A percentile compares a stretch with the other conserved stretches of the same genome.
Evolutionary conservation across 2,329 filamentous ascomycete species (phyloP).

Genomic region (Chalaropsis thielavioides): DNA sequence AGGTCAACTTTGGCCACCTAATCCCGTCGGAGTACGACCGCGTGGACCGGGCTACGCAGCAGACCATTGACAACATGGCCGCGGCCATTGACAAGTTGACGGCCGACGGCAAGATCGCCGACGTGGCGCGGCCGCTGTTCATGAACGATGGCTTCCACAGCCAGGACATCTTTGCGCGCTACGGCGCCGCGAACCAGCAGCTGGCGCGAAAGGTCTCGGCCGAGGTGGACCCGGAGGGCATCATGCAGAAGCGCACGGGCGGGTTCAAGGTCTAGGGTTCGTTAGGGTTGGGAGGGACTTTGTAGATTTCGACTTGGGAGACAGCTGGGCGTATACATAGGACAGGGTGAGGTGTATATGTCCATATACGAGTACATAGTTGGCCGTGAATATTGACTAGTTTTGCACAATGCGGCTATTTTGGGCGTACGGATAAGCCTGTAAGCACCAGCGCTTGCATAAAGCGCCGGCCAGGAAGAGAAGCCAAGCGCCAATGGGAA

Average conservation of each 20-base stretch:
- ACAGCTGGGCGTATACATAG: too few species aligned
- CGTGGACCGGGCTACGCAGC: constrained; percentile 20
- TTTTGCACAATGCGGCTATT: too few species aligned
- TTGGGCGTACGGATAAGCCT: too few species aligned
- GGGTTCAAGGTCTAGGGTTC: constrained; percentile 22
- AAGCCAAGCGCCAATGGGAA: too few species aligned
- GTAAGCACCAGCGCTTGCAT: too few species aligned
- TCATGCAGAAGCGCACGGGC: constrained; percentile 25
- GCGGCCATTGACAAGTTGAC: constrained; percentile 18
- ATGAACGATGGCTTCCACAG: constrained; percentile 31
- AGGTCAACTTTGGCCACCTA: constrained; percentile 21
- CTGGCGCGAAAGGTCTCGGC: constrained; percentile 22
- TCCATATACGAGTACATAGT: too few species aligned
- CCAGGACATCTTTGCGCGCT: constrained; percentile 28
- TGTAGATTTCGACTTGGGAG: too few species aligned
- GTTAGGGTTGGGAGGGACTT: neutral
- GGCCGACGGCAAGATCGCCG: constrained; percentile 1
- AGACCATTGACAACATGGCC: constrained; percentile 19
- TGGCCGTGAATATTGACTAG: too few species aligned
- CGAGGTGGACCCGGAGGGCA: constrained; percentile 25
- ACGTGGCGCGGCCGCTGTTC: constrained; percentile 23
- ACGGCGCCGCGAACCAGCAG: constrained; percentile 27
- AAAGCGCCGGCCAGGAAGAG: too few species aligned
- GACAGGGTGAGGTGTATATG: too few species aligned
- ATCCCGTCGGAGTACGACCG: constrained; percentile 8